phyloP scores from a whole-genome alignment of 805 yeast species.

The Ogataea pignaliae region DNA sequence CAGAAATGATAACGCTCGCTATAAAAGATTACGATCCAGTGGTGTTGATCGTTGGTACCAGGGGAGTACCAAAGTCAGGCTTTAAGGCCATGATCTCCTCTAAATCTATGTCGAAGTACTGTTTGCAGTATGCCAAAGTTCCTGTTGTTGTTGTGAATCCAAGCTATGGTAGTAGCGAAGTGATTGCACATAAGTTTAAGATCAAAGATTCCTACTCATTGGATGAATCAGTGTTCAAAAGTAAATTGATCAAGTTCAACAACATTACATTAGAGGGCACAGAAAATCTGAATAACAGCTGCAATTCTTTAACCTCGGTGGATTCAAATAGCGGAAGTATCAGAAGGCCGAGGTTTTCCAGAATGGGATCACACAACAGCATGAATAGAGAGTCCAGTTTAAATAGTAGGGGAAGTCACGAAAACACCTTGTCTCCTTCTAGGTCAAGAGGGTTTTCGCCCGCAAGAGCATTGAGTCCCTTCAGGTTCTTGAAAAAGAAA shows the following conservation, averaged over 20 bases:
- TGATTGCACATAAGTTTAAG: neutral
- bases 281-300: no score
- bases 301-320: neutral
- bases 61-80: slow-evolving; percentile 33
- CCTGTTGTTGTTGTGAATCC: slow-evolving; percentile 45
- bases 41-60: slow-evolving; percentile 41
- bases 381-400: neutral
- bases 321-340: neutral
- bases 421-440: slow-evolving; percentile 16
- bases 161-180: slow-evolving; percentile 10
- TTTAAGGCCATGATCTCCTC: slow-evolving; percentile 35
- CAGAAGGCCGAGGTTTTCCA: slow-evolving; percentile 23
- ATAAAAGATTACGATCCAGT: slow-evolving; percentile 43
- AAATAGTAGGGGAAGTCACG: slow-evolving; percentile 13
- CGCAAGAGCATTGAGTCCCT: slow-evolving; percentile 29
- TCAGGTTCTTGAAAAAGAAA: slow-evolving; percentile 21
- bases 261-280: neutral
- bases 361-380: slow-evolving; percentile 11
- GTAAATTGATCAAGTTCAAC: neutral
- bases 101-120: slow-evolving; percentile 44
- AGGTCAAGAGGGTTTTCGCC: slow-evolving; percentile 26
- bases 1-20: slow-evolving; percentile 35
- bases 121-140: slow-evolving; percentile 40
- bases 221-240: neutral
- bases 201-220: neutral